Conservation (phyloP, 176 grass and related monocot genomes). For the Secale cereale region DNA sequence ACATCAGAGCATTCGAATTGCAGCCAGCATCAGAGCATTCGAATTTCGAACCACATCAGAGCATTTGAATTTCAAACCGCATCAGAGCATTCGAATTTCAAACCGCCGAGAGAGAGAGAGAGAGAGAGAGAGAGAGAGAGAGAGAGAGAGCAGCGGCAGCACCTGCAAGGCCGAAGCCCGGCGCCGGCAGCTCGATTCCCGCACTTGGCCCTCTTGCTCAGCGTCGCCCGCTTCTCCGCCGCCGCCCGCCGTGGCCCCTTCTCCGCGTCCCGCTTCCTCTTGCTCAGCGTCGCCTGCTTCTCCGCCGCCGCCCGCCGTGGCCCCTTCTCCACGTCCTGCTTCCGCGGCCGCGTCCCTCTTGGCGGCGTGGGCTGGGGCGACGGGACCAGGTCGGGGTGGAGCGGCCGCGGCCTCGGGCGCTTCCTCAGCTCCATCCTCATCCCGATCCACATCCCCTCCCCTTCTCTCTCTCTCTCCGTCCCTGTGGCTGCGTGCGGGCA, state of each 20-base stretch:
- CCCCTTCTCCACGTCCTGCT: neutral
- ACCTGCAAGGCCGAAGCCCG: conserved; percentile 26
- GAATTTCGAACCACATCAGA: no score
- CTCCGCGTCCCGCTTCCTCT: conserved; percentile 9
- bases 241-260: neutral
- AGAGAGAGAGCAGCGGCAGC: conserved; percentile 2
- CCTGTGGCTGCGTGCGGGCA: no score
- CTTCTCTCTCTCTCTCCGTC: no score
- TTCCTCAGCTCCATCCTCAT: conserved; percentile 38
- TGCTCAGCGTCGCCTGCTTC: neutral
- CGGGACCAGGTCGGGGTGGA: conserved; percentile 44
- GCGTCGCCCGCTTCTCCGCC: neutral
- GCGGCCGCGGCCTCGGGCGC: conserved; percentile 22
- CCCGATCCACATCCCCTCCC: neutral
- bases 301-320: neutral
- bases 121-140: neutral
- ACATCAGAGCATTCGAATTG: no score
- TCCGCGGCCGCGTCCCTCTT: conserved; percentile 29
- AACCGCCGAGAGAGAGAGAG: no score
- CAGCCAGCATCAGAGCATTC: no score
- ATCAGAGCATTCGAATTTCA: no score
- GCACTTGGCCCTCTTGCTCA: conserved; percentile 24
- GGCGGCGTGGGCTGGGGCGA: conserved; percentile 7
- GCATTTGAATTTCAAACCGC: no score
- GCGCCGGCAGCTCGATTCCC: conserved; percentile 4